Conservation (phyloP, 495 filamentous ascomycete genomes). For the Aspergillus funiculosus region DNA sequence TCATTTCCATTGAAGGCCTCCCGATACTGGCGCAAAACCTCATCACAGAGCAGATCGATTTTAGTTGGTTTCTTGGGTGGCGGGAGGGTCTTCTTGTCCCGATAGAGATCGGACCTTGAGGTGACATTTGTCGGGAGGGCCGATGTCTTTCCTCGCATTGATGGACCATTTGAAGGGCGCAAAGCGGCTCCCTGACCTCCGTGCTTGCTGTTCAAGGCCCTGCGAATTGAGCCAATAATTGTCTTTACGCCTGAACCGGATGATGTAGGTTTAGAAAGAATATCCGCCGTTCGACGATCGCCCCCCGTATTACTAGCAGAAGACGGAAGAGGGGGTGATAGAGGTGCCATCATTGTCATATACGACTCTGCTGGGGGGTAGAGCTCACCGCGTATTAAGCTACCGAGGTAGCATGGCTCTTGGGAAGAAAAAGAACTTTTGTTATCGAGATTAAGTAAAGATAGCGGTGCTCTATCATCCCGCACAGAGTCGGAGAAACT, state of each 20-base stretch:
- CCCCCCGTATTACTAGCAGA: constrained; percentile 18
- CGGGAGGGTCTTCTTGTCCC: constrained; percentile 36
- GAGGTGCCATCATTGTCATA: constrained; percentile 63
- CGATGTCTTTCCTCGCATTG: constrained; percentile 36
- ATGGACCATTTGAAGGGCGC: constrained; percentile 38
- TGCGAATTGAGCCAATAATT: constrained; percentile 79
- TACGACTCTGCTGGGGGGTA: constrained; percentile 71
- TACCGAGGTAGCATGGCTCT: constrained; percentile 67
- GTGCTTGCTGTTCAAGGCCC: constrained; percentile 71
- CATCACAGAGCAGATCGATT: constrained; percentile 77
- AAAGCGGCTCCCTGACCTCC: constrained; percentile 38
- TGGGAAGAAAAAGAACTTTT: constrained; percentile 41
- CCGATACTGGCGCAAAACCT: constrained; percentile 60
- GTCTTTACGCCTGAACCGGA: constrained; percentile 69
- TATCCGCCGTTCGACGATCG: constrained; percentile 32
- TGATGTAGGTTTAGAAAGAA: constrained; percentile 27
- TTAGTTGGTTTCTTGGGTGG: constrained; percentile 35
- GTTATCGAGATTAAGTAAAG: constrained; percentile 35
- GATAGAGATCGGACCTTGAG: constrained; percentile 42
- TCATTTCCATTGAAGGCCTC: constrained; percentile 18
- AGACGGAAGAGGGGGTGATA: constrained; percentile 47
- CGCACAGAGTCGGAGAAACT: constrained; percentile 85
- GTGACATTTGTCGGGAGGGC: constrained; percentile 44
- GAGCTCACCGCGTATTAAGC: constrained; percentile 75
- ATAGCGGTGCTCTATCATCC: constrained; percentile 60